Evolutionary conservation across 2,329 filamentous ascomycete species (phyloP), one percentile per base, ranked within the genome.

Genomic region (Knufia fluminis): DNA sequence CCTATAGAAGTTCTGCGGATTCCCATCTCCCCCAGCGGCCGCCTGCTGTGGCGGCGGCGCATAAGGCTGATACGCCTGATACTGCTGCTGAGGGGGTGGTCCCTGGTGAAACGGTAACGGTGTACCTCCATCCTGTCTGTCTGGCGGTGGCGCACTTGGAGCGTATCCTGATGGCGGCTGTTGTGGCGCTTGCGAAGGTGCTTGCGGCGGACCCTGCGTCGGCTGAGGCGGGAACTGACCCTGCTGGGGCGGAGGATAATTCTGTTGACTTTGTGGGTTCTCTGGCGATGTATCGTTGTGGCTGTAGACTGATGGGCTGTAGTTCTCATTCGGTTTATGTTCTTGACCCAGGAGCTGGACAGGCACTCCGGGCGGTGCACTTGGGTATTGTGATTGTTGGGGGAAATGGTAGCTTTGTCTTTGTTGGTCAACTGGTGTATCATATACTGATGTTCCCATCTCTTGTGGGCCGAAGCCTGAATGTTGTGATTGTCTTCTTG

Each of bases 391-490:
- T 20, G 60, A 54, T 39, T 8, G 62, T 22, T 53, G 48, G 26
- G 47, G 49, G 1, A 55, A 48, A 14, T 60, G 56, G 48, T 66
- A 70, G 16, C 63, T 60, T 48, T 65, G 61, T 39, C 66, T 63
- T 24, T 57, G 52, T 41, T 61, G 17, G 17, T 69, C 78, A 33
- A 85, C 75, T 36, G 85, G 85, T 2, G 84, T 85, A 64, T 89
- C 84, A 61, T 89, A 90, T 8, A 79, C 79, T 1, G 84, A 85
- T 0, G 85, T 88, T 22, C 85, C 83, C 41, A 91, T 72, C 67
- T 91, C 86, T 66, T 90, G 86, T 0, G 85, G 80, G 8, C 38
- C 26, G 26, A 43, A 49, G 39, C 31, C 28, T 39, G 51, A 53
- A 55, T 80, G 47, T 23, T 54, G 50, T 22, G 52, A 52, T 23